phyloP scores from a whole-genome alignment of 2,329 filamentous ascomycete species.

The Xylaria polymorpha region DNA sequence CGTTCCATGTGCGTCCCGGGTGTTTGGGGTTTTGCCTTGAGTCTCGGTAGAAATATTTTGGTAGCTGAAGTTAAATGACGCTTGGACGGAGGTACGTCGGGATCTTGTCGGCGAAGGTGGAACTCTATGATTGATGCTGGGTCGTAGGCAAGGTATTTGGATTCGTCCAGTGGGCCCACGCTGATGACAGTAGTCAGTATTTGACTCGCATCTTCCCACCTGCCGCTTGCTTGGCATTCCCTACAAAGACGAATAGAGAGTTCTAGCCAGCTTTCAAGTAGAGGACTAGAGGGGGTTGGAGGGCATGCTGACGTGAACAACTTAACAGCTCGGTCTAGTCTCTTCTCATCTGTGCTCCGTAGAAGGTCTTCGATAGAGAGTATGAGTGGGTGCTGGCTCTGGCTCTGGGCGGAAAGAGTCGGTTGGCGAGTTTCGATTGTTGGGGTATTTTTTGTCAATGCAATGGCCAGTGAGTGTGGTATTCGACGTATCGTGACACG shows the following conservation, averaged over 20 bases:
- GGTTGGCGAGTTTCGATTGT: not conserved
- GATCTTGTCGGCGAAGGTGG: conserved; percentile 39
- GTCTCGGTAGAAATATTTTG: conserved; percentile 50
- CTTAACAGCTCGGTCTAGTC: conserved; percentile 41
- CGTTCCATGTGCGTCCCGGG: conserved; percentile 31
- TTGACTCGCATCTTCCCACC: conserved; percentile 49
- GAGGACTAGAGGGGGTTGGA: conserved; percentile 24
- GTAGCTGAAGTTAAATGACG: conserved; percentile 43
- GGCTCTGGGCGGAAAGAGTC: not conserved
- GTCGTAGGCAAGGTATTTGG: conserved; percentile 51
- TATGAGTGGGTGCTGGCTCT: not conserved
- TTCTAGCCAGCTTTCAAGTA: conserved; percentile 42
- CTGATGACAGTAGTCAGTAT: conserved; percentile 48
- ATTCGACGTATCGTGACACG: not conserved
- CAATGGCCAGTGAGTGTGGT: not conserved
- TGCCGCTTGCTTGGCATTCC: conserved; percentile 49
- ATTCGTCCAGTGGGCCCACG: conserved; percentile 49
- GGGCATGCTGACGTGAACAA: conserved; percentile 37
- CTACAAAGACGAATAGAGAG: conserved; percentile 50
- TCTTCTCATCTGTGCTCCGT: conserved; percentile 36
- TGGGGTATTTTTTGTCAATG: not conserved
- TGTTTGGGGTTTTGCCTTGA: conserved; percentile 42
- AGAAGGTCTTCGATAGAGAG: conserved; percentile 20
- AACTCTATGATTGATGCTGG: conserved; percentile 52
- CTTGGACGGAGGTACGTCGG: conserved; percentile 17